Evolutionary conservation across 1,139 yeast species (phyloP), one percentile per base, ranked within the genome.

Genomic region (Candida sp.): DNA sequence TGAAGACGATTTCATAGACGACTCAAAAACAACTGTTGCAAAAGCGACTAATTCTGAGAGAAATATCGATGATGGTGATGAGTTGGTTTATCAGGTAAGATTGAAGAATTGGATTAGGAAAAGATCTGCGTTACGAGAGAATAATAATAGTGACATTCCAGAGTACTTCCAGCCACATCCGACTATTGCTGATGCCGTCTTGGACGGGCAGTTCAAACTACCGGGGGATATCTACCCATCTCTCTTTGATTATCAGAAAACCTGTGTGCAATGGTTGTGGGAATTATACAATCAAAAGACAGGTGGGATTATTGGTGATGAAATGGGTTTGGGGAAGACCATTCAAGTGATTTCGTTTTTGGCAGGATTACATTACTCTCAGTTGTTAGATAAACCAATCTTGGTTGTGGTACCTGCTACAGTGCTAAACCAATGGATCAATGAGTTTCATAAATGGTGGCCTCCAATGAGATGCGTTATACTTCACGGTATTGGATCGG

Each of bases 391-490:
- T 21, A 86, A 85, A 39, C 99, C 99, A 0, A 85, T 87, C 0
- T 60, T 93, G 33, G 77, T 93, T 35, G 97, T 93, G 0, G 96
- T 97, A 46, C 99, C 99, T 0, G 98, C 99, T 0, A 93, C 99
- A 0, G 97, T 93, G 0, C 71, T 93, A 75, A 86, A 82, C 49
- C 99, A 93, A 58, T 93, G 99, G 99, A 95, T 91, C 5, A 86
- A 84, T 49, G 99, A 93, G 61, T 82, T 93, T 45, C 99, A 93
- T 56, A 77, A 85, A 40, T 93, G 99, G 99, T 93, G 98, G 98
- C 98, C 99, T 2, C 91, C 97, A 0, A 72, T 95, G 25, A 66
- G 99, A 46, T 82, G 93, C 15, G 83, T 87, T 3, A 89, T 93
- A 41, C 66, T 93, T 38, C 99, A 93, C 62, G 85, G 97, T 4